A percentile compares a stretch with the other conserved stretches of the same genome.
Evolutionary conservation across 2,329 filamentous ascomycete species (phyloP).

Genomic region (Cordyceps javanica): DNA sequence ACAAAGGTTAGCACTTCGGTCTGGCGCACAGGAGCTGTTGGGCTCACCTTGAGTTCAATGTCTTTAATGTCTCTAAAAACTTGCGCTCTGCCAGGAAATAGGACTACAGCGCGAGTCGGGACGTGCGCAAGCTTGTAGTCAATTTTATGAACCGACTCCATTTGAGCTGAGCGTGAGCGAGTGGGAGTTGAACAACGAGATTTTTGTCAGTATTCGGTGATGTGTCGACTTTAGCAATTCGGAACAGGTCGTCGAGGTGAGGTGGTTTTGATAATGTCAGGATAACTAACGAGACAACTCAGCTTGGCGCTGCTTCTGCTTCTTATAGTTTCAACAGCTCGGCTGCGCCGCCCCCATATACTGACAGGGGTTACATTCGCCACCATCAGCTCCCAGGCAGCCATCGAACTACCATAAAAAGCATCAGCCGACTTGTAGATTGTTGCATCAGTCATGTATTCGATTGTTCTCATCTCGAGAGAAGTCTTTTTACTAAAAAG

Average conservation of each 20-base stretch:
- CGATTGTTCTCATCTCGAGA: neutral
- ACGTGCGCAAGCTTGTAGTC: constrained; percentile 53
- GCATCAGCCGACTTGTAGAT: no score
- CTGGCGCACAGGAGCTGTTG: neutral
- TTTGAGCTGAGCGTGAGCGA: constrained; percentile 14
- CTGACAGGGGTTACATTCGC: neutral
- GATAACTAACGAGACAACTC: neutral
- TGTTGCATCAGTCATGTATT: neutral
- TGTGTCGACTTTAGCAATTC: neutral
- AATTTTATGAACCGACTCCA: constrained; percentile 36
- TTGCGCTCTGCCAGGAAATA: constrained; percentile 57
- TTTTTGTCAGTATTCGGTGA: neutral
- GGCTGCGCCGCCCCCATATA: neutral
- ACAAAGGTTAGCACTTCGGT: neutral
- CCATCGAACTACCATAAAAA: neutral
- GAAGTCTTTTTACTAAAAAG: neutral
- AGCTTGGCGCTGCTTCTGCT: neutral
- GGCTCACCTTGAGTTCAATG: constrained; percentile 25
- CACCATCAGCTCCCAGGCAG: neutral
- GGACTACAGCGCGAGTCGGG: constrained; percentile 53
- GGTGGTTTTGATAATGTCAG: no score
- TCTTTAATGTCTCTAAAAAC: constrained; percentile 54
- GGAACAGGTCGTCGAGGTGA: neutral
- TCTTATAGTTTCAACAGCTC: neutral
- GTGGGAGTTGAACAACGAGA: neutral